Conservation (phyloP, 768 basidiomycete species). For the Lanmaoa rubissima region DNA sequence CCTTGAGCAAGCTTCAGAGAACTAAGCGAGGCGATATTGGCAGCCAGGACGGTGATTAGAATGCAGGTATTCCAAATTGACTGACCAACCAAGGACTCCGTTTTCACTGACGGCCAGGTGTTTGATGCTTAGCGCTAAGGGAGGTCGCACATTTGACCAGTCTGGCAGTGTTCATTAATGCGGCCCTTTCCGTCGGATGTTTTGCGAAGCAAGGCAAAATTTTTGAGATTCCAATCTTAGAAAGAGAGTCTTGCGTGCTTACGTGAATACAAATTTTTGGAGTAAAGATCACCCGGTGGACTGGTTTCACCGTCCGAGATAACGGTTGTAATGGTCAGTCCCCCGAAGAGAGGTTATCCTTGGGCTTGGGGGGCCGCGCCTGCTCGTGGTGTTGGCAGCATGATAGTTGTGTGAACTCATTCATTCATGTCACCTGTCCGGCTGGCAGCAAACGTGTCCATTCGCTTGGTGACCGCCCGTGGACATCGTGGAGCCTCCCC, state of each 20-base stretch:
- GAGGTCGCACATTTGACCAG: background rate
- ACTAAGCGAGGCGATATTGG: background rate
- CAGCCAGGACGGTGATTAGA: background rate
- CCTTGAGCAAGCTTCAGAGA: background rate
- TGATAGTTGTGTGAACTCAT: background rate
- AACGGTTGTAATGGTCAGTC: background rate
- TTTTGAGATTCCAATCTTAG: background rate
- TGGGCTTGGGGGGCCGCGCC: background rate
- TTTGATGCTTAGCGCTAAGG: background rate
- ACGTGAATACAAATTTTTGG: background rate
- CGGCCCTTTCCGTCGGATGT: background rate
- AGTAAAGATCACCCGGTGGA: background rate
- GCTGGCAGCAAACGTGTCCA: background rate
- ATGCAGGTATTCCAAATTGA: slow-evolving; percentile 4
- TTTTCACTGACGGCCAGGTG: background rate
- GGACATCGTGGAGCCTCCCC: background rate
- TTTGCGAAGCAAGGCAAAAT: background rate
- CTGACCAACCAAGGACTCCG: slow-evolving; percentile 5
- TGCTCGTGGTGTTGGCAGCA: background rate
- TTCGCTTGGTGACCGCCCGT: background rate
- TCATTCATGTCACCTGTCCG: slow-evolving; percentile 4
- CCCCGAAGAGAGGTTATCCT: background rate
- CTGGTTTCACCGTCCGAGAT: background rate
- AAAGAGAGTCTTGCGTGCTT: background rate
- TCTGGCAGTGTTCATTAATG: background rate